These are phyloP conservation scores for Aegle marmelos DNA, from an alignment of 345 rosid species.

Conservation along the genomic window DNA sequence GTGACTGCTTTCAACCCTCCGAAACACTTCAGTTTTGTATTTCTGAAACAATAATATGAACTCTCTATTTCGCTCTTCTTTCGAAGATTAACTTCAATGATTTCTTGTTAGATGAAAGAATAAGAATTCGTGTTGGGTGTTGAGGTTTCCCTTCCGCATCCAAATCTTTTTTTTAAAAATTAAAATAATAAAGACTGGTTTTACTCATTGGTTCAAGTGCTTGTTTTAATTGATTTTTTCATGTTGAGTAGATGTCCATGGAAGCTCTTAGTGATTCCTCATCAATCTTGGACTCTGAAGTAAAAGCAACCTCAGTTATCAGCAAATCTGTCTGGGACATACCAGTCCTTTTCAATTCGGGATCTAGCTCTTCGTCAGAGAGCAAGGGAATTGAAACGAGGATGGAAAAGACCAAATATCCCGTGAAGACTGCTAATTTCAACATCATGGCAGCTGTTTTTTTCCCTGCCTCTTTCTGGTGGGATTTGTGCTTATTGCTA, in stretches of 20 bases:
- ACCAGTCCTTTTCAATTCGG: constrained; percentile 24
- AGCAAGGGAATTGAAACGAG: constrained; percentile 16
- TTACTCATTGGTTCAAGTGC: neutral
- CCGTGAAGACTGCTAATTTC: constrained; percentile 16
- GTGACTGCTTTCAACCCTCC: constrained; percentile 78
- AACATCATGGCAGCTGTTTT: constrained; percentile 42
- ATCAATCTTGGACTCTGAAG: constrained; percentile 57
- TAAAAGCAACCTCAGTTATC: constrained; percentile 36
- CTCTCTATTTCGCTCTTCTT: neutral
- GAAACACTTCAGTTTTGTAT: constrained; percentile 75
- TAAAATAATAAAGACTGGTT: neutral
- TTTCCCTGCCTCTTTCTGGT: constrained; percentile 49
- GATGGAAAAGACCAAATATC: constrained; percentile 10
- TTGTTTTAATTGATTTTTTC: neutral
- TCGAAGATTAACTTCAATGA: too few species aligned
- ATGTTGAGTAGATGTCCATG: constrained; percentile 70
- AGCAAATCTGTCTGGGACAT: constrained; percentile 70
- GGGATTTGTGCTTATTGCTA: constrained; percentile 43
- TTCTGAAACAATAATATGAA: neutral
- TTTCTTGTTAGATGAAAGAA: too few species aligned
- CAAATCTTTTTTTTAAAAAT: too few species aligned
- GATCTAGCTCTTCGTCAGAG: constrained; percentile 23
- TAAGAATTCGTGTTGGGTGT: too few species aligned
- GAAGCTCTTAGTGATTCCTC: constrained; percentile 50
- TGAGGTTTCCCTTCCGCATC: too few species aligned